phyloP scores from a whole-genome alignment of 176 grass and related monocot species.

The Triticum aestivum region IWGSC_CS_RefSeq_v2.1 NC_057794.1:54954797-54955296 shows the following conservation, averaged over 20 bases:
- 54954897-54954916: background rate
- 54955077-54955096: background rate
- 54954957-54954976: background rate
- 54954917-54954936: too few relatives aligned
- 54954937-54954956: too few relatives aligned
- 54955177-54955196: background rate
- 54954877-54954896: background rate
- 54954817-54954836: background rate
- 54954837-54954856: background rate
- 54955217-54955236: background rate
- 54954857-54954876: background rate
- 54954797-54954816: background rate
- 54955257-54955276: background rate
- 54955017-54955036: background rate
- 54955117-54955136: background rate
- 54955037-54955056: background rate
- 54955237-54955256: slow-evolving; percentile 32
- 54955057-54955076: background rate
- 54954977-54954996: background rate
- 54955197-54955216: background rate
- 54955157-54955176: slow-evolving; percentile 12
- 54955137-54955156: background rate
- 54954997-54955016: background rate
- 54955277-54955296: background rate
- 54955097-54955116: background rate